Base-by-base conservation (phyloP, 805 yeast genomes). In the Yarrowia sp. region DNA sequence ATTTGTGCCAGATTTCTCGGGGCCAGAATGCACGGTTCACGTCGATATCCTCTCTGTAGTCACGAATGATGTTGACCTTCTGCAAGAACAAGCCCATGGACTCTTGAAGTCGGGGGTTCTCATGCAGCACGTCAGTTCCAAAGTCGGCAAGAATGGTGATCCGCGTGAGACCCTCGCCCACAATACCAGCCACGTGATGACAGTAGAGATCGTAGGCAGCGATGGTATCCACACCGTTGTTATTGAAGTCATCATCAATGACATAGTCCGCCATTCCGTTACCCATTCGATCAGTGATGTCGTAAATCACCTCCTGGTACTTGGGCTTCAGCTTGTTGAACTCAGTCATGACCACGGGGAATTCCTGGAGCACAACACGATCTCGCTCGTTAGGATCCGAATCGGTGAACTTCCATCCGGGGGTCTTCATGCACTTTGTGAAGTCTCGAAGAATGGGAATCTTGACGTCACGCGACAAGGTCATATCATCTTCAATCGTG, bases 21-120 rank as follows among this genome's bases (percentile, higher is more conserved):
- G 99, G 99, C 95, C 97, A 95, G 80, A 95, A 95, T 0, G 96
- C 88, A 77, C 99, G 86, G 53, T 96, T 96, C 77, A 94, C 98
- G 65, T 83, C 87, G 75, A 91, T 82, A 77, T 95, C 99, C 79
- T 95, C 99, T 72, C 89, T 86, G 79, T 89, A 95, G 79, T 95
- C 99, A 76, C 99, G 87, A 71, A 93, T 95, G 75, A 95, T 95
- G 80, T 95, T 95, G 35, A 97, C 92, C 79, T 95, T 95, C 78
- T 95, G 99, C 77, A 95, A 82, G 77, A 95, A 94, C 69, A 92
- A 83, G 12, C 99, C 99, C 98, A 95, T 94, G 46, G 94, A 87
- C 74, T 90, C 88, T 76, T 88, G 86, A 74, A 88, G 82, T 49
- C 82, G 79, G 75, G 86, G 85, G 70, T 86, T 81, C 68, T 87